Percentiles rank a stretch among this genome's conserved stretches.
phyloP scores from a whole-genome alignment of 441 rosid genomes.

The Melastoma candidum region DNA sequence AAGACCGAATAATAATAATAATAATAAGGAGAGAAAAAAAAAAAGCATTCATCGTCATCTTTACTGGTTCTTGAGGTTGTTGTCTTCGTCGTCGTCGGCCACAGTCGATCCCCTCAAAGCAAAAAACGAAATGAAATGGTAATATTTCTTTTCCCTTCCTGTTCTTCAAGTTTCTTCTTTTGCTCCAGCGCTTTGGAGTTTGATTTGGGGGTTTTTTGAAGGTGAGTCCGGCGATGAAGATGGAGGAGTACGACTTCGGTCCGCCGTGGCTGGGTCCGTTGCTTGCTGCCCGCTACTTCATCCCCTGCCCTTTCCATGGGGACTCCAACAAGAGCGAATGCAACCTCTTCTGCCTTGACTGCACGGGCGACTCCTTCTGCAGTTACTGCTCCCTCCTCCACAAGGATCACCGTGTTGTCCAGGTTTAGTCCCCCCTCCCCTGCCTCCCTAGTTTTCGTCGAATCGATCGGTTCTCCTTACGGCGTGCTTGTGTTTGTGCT shows the following conservation, averaged over 20 bases:
- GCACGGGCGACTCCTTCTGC: conserved; percentile 47
- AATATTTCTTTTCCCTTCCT: no score
- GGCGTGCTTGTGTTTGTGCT: neutral
- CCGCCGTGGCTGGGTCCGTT: conserved; percentile 72
- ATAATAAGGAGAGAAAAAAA: no score
- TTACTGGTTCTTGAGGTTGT: no score
- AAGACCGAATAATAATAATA: no score
- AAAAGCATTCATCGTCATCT: no score
- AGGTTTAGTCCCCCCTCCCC: conserved; percentile 23
- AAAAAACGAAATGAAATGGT: no score
- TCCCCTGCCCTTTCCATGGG: conserved; percentile 49
- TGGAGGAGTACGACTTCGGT: conserved; percentile 28
- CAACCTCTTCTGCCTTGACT: conserved; percentile 77
- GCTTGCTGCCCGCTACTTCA: conserved; percentile 51
- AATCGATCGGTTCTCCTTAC: neutral
- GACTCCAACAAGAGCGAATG: conserved; percentile 63
- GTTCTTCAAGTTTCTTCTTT: no score
- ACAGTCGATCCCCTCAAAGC: no score
- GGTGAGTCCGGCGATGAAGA: conserved; percentile 33
- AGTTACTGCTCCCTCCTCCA: conserved; percentile 51
- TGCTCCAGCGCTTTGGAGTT: no score
- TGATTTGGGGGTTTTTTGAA: conserved; percentile 6
- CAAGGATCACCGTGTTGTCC: conserved; percentile 55
- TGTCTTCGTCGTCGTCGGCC: no score
- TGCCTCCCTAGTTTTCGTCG: neutral